These are phyloP conservation scores for Eucalyptus dawsonii DNA, from an alignment of 345 rosid genomes.

Conservation along the genomic window DNA sequence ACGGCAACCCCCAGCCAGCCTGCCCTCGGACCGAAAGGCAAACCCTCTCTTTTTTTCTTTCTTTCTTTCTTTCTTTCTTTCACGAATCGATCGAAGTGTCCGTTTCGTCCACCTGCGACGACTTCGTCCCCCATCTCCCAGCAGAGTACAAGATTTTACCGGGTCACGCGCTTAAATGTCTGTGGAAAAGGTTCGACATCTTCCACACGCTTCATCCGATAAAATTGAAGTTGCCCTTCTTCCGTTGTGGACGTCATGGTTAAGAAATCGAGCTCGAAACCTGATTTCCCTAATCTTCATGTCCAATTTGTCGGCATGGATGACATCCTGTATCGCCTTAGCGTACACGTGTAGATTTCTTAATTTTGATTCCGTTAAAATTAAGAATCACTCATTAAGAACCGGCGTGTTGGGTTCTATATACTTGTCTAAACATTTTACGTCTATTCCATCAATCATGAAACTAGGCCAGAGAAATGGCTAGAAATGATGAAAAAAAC, in stretches of 20 bases:
- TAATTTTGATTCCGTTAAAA: background rate
- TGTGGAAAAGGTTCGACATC: background rate
- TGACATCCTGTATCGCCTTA: background rate
- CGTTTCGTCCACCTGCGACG: background rate
- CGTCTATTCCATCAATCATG: background rate
- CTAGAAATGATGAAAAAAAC: background rate
- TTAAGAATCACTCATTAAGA: rapidly evolving
- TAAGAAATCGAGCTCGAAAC: background rate
- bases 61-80: background rate
- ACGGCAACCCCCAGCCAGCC: background rate
- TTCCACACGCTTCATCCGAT: background rate
- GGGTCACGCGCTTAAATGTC: background rate
- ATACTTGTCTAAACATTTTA: background rate
- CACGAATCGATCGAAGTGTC: background rate
- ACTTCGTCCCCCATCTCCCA: too few relatives aligned
- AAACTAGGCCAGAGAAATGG: background rate
- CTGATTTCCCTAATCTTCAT: background rate
- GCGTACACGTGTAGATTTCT: background rate
- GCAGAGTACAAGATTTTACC: background rate
- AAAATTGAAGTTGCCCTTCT: background rate
- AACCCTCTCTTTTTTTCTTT: background rate
- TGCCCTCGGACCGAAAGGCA: background rate
- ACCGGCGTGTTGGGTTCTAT: background rate
- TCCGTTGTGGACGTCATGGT: background rate
- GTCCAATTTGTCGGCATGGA: background rate